These are phyloP conservation scores for Boletus subparvulus DNA, from an alignment of 768 basidiomycete species.

Conservation along the genomic window DNA sequence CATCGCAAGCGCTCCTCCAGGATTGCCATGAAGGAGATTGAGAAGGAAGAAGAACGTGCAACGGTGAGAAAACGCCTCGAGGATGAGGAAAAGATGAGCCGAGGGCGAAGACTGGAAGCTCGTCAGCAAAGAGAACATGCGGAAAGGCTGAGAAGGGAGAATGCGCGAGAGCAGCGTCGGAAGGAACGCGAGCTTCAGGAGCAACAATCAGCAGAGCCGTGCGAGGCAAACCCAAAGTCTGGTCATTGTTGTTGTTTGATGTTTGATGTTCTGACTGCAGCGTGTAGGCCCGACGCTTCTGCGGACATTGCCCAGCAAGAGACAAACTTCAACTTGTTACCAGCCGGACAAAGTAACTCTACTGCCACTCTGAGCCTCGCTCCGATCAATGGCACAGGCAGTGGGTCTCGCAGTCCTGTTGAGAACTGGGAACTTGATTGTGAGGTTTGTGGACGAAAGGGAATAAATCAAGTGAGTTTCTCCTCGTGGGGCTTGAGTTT, in stretches of 20 bases:
- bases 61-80: constrained; percentile 61
- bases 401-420: constrained; percentile 52
- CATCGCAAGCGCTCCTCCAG: constrained; percentile 92
- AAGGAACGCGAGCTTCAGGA: constrained; percentile 35
- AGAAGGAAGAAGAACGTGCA: constrained; percentile 69
- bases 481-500: background rate
- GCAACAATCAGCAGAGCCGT: constrained; percentile 16
- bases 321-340: background rate
- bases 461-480: constrained; percentile 66
- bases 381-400: constrained; percentile 31
- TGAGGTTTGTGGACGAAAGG: constrained; percentile 75
- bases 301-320: constrained; percentile 3
- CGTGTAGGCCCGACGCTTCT: constrained; percentile 11
- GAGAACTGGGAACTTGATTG: constrained; percentile 88
- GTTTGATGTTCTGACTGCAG: constrained; percentile 15
- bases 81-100: constrained; percentile 64
- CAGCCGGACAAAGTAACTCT: constrained; percentile 7
- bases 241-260: background rate
- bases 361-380: background rate
- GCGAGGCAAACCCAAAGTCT: constrained; percentile 15
- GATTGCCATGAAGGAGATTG: constrained; percentile 76
- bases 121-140: constrained; percentile 58
- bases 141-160: constrained; percentile 54
- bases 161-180: constrained; percentile 53
- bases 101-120: constrained; percentile 57